Base-by-base conservation (phyloP, 148 eudicot genomes). In the Chenopodium formosanum region DNA sequence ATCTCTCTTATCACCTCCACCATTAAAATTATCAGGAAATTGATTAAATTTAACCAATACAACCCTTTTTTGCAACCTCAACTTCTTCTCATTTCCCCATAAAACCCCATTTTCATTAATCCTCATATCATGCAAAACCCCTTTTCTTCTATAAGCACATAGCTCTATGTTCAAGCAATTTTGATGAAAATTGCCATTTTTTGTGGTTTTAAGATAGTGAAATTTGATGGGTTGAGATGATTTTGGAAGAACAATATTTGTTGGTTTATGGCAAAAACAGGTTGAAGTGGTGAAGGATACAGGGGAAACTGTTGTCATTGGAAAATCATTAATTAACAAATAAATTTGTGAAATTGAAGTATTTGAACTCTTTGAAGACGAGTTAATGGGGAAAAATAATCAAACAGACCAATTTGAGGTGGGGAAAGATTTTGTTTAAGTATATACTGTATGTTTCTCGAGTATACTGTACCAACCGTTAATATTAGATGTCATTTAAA, bases 1-100 rank as follows among this genome's bases (percentile, higher is more conserved):
- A 82, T 82, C 88, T 82, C 80, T 78, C 65, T 91, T 84, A 9
- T 90, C 90, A 70, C 90, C 92, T 6, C 87, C 90, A 5, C 91
- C 91, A 86, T 89, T 87, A 48, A 88, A 89, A 64, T 89, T 88
- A 53, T 16, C 60, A 85, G 89, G 86, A 69, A 91, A 84, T 76
- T 84, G 77, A 83, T 89, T 91, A 46, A 77, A 88, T 67, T 86
- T 89, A 70, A 87, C 93, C 82, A 87, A 20, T 65, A 93, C 91
- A 69, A 82, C 87, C 84, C 97, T 92, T 62, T 76, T 91, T 75
- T 85, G 85, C 77, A 32, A 86, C 70, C 66, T 84, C 78, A 77
- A 73, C 29, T 66, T 69, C 63, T 44, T 79, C 72, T 52, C 88
- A 58, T 73, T 4, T 46, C 79, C 76, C 83, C 53, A 74, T 11